phyloP scores from a whole-genome alignment of 1,139 yeast genomes.

The Diutina pseudorugosa region DNA sequence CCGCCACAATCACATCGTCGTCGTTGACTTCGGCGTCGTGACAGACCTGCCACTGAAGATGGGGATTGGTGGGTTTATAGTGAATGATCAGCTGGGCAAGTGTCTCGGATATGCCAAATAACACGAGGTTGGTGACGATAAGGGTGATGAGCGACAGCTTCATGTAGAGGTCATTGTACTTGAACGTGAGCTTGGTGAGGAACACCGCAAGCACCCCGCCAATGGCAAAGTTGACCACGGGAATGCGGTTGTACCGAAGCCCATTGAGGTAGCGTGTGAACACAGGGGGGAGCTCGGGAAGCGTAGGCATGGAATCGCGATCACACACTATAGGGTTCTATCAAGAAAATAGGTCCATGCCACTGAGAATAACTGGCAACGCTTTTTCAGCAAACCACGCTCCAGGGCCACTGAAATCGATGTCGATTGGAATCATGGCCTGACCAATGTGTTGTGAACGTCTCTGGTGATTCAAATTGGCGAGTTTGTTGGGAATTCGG shows the following conservation, averaged over 20 bases:
- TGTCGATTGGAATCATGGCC: too few species aligned
- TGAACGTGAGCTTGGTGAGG: conserved; percentile 39
- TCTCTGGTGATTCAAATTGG: too few species aligned
- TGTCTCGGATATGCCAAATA: conserved; percentile 83
- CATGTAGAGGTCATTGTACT: conserved; percentile 54
- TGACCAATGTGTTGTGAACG: too few species aligned
- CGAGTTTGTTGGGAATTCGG: too few species aligned
- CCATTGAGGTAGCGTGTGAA: conserved; percentile 20
- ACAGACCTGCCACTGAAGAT: conserved; percentile 10
- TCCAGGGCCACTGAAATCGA: too few species aligned
- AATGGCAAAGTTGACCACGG: conserved; percentile 42
- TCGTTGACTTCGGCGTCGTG: conserved; percentile 7
- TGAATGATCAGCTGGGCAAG: conserved; percentile 64
- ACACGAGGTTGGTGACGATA: conserved; percentile 66
- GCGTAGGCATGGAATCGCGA: background rate
- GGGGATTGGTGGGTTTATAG: conserved; percentile 17
- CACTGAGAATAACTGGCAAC: background rate
- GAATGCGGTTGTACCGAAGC: conserved; percentile 28
- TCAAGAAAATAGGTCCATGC: background rate
- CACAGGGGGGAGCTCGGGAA: background rate
- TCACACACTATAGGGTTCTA: too few species aligned
- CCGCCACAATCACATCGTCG: conserved; percentile 8
- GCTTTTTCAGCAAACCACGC: too few species aligned
- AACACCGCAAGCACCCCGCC: conserved; percentile 36
- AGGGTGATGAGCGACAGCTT: conserved; percentile 63